Conservation (phyloP, 2,329 filamentous ascomycete species). For the Paraphoma chrysanthemicola region DNA sequence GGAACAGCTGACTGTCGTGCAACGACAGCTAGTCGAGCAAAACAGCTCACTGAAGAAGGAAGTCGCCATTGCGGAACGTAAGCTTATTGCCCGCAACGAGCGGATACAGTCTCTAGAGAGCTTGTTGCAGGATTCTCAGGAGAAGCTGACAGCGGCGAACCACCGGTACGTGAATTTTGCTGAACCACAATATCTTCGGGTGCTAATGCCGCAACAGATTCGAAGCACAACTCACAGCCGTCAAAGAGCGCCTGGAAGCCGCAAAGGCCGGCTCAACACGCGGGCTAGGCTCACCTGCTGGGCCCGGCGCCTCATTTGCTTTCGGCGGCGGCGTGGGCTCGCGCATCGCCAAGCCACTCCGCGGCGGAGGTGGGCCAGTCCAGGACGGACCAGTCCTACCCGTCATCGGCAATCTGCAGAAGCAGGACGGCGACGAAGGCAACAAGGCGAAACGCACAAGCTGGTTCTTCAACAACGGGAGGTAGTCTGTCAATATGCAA, state of each 20-base stretch:
- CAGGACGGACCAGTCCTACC: constrained; percentile 49
- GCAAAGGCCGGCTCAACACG: constrained; percentile 92
- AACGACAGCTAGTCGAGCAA: constrained; percentile 96
- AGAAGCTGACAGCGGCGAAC: constrained; percentile 96
- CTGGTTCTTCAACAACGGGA: constrained; percentile 73
- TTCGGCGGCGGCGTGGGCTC: constrained; percentile 63
- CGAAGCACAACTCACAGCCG: constrained; percentile 93
- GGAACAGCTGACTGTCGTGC: constrained; percentile 95
- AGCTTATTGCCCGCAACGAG: constrained; percentile 95
- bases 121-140: constrained; percentile 93
- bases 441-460: constrained; percentile 70
- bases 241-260: constrained; percentile 96
- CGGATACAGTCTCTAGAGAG: constrained; percentile 93
- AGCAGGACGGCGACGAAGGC: constrained; percentile 63
- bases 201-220: constrained; percentile 67
- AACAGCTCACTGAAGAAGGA: constrained; percentile 95
- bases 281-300: constrained; percentile 71
- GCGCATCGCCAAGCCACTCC: constrained; percentile 70
- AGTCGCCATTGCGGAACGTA: constrained; percentile 96
- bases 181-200: neutral
- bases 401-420: constrained; percentile 52
- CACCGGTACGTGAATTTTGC: constrained; percentile 75
- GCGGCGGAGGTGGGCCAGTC: constrained; percentile 57
- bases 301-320: constrained; percentile 66
- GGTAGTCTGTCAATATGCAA: neutral